Evolutionary conservation across 1,284 basidiomycete genomes (phyloP).

Genomic region (Trichosporon inkin): DNA sequence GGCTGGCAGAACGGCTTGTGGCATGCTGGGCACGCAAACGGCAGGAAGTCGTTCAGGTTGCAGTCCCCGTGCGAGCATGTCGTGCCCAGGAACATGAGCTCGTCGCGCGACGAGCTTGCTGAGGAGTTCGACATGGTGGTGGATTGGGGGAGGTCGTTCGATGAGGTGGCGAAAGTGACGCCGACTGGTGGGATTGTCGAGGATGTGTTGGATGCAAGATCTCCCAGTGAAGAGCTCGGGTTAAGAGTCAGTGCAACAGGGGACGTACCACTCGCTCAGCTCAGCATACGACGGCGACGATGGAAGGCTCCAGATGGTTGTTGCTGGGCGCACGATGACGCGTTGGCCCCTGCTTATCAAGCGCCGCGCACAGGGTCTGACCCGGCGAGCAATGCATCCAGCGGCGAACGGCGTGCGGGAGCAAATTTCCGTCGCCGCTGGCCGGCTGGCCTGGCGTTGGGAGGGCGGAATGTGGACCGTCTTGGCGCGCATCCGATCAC

Average conservation of each 20-base stretch:
- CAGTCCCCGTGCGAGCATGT: constrained; percentile 47
- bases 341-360: constrained; percentile 8
- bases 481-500: too few species aligned
- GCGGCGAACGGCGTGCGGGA: too few species aligned
- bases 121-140: constrained; percentile 19
- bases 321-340: background rate
- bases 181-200: background rate
- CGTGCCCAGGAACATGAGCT: constrained; percentile 49
- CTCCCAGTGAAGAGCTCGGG: background rate
- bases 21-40: constrained; percentile 51
- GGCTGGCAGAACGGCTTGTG: constrained; percentile 46
- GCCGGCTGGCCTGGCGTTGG: too few species aligned
- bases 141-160: background rate
- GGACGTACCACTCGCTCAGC: background rate
- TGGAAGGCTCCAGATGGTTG: background rate
- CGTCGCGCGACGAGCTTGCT: constrained; percentile 20
- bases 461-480: too few species aligned
- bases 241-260: background rate
- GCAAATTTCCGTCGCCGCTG: too few species aligned
- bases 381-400: too few species aligned
- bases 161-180: background rate
- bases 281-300: background rate
- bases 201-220: background rate
- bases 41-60: constrained; percentile 49
- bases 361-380: background rate